phyloP scores from a whole-genome alignment of 495 filamentous ascomycete species.

The Apiosordaria backusii region DNA sequence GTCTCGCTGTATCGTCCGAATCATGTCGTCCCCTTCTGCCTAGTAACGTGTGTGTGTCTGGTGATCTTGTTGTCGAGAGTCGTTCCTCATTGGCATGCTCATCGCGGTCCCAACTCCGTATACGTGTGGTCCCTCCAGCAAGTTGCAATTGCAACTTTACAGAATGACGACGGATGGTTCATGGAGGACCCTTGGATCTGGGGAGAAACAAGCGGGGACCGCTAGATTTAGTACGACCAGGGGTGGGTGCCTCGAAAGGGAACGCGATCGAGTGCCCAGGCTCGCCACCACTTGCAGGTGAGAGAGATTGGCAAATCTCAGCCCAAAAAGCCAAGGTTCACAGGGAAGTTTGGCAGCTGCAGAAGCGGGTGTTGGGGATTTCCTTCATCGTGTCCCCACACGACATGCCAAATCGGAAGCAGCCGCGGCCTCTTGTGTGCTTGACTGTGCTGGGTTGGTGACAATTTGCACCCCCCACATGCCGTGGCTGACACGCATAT shows the following conservation, averaged over 20 bases:
- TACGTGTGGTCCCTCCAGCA: not conserved
- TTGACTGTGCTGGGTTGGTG: not conserved
- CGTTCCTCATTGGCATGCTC: not conserved
- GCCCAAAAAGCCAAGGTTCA: not conserved
- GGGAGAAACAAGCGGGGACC: conserved; percentile 3
- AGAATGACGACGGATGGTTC: conserved; percentile 1
- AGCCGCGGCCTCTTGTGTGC: not conserved
- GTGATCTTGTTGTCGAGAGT: not conserved
- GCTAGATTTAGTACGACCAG: not conserved
- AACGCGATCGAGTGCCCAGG: conserved; percentile 3
- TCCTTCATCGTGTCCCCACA: not conserved
- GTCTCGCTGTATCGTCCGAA: not conserved
- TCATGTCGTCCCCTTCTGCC: not conserved
- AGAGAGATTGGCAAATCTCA: conserved; percentile 2
- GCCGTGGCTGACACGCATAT: not conserved
- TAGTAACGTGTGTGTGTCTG: not conserved
- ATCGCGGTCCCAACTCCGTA: not conserved
- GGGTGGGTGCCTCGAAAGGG: not conserved
- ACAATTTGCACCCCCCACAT: not conserved
- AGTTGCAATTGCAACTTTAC: conserved; percentile 5
- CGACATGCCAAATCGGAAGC: conserved; percentile 1
- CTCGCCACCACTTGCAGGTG: not conserved
- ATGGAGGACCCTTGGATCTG: conserved; percentile 4
- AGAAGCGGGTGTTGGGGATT: not conserved
- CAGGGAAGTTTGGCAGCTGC: not conserved